Conservation (phyloP, 345 rosid species). For the Hirschfeldia incana region DNA sequence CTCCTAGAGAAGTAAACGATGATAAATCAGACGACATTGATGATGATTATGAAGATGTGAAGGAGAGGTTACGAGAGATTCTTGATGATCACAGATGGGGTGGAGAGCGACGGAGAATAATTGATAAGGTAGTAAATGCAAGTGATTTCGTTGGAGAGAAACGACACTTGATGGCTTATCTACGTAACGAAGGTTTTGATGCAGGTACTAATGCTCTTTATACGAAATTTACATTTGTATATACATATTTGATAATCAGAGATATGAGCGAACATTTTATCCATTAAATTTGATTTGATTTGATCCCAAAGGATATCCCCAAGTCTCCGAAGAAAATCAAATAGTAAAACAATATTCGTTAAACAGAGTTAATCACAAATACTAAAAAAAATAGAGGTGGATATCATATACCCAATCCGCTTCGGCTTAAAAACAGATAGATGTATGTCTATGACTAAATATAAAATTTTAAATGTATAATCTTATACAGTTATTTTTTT, state of each 20-base stretch:
- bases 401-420: too few species aligned
- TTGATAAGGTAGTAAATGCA: conserved; percentile 34
- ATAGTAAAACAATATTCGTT: too few species aligned
- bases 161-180: conserved; percentile 54
- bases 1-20: conserved; percentile 5
- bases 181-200: conserved; percentile 67
- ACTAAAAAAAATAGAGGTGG: too few species aligned
- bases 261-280: background rate
- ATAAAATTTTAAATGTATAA: too few species aligned
- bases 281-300: too few species aligned
- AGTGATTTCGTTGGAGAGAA: conserved; percentile 38
- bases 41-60: conserved; percentile 44
- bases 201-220: conserved; percentile 50
- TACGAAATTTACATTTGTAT: background rate
- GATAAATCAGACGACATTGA: conserved; percentile 23
- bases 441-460: too few species aligned
- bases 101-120: conserved; percentile 40
- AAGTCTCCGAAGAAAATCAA: too few species aligned
- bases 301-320: too few species aligned
- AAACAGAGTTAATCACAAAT: too few species aligned
- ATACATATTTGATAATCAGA: background rate
- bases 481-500: too few species aligned
- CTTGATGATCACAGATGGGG: conserved; percentile 13
- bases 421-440: too few species aligned
- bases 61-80: conserved; percentile 40